These are phyloP conservation scores for Metschnikowia proteae DNA, from an alignment of 805 yeast genomes.

Conservation along the genomic window DNA sequence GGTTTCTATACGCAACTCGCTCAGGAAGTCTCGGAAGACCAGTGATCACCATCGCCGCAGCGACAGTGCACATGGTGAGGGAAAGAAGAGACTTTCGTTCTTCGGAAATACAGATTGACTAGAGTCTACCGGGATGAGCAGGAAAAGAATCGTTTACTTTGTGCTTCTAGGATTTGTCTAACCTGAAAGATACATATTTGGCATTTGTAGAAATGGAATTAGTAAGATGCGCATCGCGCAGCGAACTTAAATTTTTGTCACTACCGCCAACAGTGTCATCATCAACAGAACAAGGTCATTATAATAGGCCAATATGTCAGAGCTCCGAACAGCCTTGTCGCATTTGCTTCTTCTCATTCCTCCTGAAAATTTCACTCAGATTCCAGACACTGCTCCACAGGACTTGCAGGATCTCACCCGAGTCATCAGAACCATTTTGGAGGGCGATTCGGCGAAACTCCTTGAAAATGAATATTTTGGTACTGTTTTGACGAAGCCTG, in stretches of 20 bases:
- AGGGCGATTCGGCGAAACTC: conserved; percentile 26
- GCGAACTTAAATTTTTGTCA: neutral
- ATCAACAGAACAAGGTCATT: neutral
- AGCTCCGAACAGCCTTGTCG: conserved; percentile 9
- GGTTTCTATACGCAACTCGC: conserved; percentile 37
- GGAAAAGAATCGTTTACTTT: neutral
- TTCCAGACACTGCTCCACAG: neutral
- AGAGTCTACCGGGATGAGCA: neutral
- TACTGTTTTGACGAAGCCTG: conserved; percentile 16
- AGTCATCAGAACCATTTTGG: conserved; percentile 4
- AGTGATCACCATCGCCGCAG: conserved; percentile 29
- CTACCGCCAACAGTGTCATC: neutral
- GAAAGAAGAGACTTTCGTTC: conserved; percentile 23
- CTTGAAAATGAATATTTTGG: conserved; percentile 21
- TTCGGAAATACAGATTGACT: conserved; percentile 16
- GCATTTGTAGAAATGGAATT: neutral
- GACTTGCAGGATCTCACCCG: neutral
- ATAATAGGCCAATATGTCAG: neutral
- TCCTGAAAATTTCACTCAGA: conserved; percentile 1
- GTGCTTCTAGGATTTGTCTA: neutral
- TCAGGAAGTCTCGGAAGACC: conserved; percentile 29
- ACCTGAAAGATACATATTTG: neutral
- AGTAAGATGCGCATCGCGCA: conserved; percentile 4
- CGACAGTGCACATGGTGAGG: conserved; percentile 24
- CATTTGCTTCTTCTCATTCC: conserved; percentile 19